phyloP scores from a whole-genome alignment of 306 rosid genomes.

The Quercus ilex region DNA sequence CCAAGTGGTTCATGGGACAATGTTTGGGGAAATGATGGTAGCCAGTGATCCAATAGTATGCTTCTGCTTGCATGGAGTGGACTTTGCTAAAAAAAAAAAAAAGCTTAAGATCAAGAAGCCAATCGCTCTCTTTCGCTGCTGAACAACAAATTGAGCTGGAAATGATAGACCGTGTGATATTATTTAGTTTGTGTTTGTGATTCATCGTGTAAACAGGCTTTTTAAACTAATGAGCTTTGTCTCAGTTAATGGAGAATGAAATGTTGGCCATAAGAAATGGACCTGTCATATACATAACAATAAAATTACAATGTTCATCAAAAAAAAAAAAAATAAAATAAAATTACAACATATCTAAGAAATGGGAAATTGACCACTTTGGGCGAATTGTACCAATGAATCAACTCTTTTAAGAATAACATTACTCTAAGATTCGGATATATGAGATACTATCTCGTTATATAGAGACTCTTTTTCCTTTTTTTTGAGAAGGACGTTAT shows the following conservation, averaged over 20 bases:
- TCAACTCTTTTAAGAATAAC: too few species aligned
- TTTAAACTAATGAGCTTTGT: constrained; percentile 6
- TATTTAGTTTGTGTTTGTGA: neutral
- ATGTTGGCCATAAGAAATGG: neutral
- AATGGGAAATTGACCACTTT: too few species aligned
- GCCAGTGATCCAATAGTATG: constrained; percentile 24
- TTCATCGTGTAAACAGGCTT: constrained; percentile 16
- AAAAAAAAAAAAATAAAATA: too few species aligned
- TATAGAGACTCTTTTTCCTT: too few species aligned
- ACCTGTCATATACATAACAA: too few species aligned
- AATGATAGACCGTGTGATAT: neutral
- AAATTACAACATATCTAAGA: too few species aligned
- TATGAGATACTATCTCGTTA: too few species aligned
- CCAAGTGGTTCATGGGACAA: constrained; percentile 86
- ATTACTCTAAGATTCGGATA: too few species aligned
- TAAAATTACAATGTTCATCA: too few species aligned
- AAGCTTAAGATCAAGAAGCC: constrained; percentile 1
- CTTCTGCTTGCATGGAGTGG: neutral
- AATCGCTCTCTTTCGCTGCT: neutral
- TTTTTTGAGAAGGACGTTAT: too few species aligned
- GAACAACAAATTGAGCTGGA: neutral
- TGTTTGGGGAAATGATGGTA: constrained; percentile 64
- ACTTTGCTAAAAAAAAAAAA: neutral
- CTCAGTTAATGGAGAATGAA: constrained; percentile 11
- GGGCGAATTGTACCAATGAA: too few species aligned